These are phyloP conservation scores for Cryptosporidium ubiquitum DNA, from an alignment of 169 alveolate genomes.

Conservation along the genomic window DNA sequence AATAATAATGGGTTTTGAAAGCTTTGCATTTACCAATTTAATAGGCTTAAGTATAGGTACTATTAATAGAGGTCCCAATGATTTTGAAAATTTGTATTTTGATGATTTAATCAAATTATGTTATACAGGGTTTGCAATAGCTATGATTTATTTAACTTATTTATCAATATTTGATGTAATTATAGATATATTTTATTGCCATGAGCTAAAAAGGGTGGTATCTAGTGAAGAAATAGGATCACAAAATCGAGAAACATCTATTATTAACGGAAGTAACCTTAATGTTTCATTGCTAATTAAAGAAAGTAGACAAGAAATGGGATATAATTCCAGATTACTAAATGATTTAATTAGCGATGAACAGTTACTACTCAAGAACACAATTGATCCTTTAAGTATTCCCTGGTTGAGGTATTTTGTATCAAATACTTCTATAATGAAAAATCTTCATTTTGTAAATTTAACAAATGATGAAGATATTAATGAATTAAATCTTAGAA, in stretches of 20 bases:
- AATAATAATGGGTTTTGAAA: constrained; percentile 31
- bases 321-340: not conserved
- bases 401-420: constrained; percentile 16
- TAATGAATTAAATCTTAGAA: constrained; percentile 2
- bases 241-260: not conserved
- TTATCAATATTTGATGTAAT: constrained; percentile 37
- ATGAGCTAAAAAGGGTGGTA: constrained; percentile 44
- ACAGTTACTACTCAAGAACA: not conserved
- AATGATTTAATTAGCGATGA: not conserved
- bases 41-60: not conserved
- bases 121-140: not conserved
- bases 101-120: not conserved
- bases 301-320: not conserved
- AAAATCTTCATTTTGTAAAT: constrained; percentile 12
- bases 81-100: constrained; percentile 11
- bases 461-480: constrained; percentile 33
- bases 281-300: constrained; percentile 15
- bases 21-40: constrained; percentile 35
- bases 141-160: constrained; percentile 8
- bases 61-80: constrained; percentile 27
- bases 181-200: constrained; percentile 60
- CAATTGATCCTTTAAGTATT: constrained; percentile 18
- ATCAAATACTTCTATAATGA: not conserved
- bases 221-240: not conserved
- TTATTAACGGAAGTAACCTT: not conserved